Conservation (phyloP, 192 early-diverging fungal genomes). For the Coemansia sp. region DNA sequence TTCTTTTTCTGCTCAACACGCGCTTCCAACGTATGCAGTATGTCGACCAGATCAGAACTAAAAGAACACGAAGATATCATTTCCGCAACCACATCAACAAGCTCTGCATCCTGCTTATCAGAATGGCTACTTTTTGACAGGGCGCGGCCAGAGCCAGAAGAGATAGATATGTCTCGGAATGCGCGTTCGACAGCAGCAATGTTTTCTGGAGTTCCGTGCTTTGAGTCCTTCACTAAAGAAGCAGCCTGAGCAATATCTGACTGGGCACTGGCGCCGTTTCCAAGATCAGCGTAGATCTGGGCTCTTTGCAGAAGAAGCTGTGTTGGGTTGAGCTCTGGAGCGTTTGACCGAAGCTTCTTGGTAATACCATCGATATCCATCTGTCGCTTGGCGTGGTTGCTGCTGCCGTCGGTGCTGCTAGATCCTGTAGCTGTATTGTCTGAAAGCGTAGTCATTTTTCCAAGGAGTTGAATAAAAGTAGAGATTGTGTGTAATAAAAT, state of each 20-base stretch:
- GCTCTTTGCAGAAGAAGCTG: conserved; percentile 34
- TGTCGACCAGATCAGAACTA: background rate
- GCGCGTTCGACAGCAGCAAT: conserved; percentile 40
- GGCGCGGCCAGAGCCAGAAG: background rate
- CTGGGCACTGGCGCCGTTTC: conserved; percentile 22
- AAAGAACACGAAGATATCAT: background rate
- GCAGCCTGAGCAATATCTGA: conserved; percentile 40
- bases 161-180: conserved; percentile 20
- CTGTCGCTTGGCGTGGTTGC: background rate
- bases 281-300: conserved; percentile 24
- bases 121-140: background rate
- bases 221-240: conserved; percentile 24
- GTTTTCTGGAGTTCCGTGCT: conserved; percentile 8
- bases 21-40: background rate
- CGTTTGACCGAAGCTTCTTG: conserved; percentile 23
- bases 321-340: background rate
- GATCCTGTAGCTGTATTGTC: background rate
- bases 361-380: conserved; percentile 24
- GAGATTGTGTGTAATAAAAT: background rate
- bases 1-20: background rate
- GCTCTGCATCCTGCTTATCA: background rate
- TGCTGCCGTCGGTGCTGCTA: background rate
- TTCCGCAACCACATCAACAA: background rate
- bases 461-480: background rate
- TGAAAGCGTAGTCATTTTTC: conserved; percentile 4